Percentiles rank a stretch among this genome's conserved stretches.
Evolutionary conservation across 139 green algal genomes (phyloP).

Genomic region (Spirogloea muscicola): DNA sequence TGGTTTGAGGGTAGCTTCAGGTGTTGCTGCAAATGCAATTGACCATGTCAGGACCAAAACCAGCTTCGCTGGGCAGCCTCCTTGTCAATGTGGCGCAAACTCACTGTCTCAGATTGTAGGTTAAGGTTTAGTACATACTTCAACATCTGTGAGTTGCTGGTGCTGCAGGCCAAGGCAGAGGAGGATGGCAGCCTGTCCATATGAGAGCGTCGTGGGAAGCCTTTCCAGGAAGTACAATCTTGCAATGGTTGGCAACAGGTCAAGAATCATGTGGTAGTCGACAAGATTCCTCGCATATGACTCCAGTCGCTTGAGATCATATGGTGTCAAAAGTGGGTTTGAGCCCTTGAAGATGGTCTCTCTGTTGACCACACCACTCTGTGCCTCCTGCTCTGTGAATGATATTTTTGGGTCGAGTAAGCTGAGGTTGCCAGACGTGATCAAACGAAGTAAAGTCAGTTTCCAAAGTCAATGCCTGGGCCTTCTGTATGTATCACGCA

Average conservation of each 20-base stretch:
- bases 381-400: constrained; percentile 61
- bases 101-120: too few species aligned
- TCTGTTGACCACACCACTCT: background rate
- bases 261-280: constrained; percentile 83
- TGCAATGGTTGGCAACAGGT: constrained; percentile 66
- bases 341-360: background rate
- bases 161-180: constrained; percentile 71
- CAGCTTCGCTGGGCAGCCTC: too few species aligned
- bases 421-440: too few species aligned
- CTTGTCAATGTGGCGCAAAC: too few species aligned
- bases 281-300: constrained; percentile 89
- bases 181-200: constrained; percentile 80
- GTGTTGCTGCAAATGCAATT: too few species aligned
- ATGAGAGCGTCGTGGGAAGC: constrained; percentile 76
- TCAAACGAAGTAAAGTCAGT: too few species aligned
- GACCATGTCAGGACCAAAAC: too few species aligned
- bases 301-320: constrained; percentile 89
- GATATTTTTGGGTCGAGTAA: constrained; percentile 61
- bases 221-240: constrained; percentile 71
- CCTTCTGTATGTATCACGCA: too few species aligned
- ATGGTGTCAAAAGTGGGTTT: constrained; percentile 29
- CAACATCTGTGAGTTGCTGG: too few species aligned
- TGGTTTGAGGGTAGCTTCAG: constrained; percentile 76
- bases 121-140: too few species aligned
- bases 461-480: too few species aligned